Base-by-base conservation (phyloP, 805 yeast genomes). In the Debaryomyces castellii region DNA sequence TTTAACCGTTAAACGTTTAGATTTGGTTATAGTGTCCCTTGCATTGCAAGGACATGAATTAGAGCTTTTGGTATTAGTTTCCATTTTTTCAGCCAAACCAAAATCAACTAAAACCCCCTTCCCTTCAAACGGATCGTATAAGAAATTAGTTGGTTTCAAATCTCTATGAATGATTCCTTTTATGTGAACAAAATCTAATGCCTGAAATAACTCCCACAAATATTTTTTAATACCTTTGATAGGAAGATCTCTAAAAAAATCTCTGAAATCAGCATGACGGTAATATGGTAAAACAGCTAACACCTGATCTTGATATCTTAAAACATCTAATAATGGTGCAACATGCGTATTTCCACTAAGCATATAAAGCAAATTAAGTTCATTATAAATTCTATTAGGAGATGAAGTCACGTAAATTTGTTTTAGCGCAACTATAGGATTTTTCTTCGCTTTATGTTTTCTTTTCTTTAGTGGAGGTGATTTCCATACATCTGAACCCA, bases 331-430 rank as follows among this genome's bases (percentile, higher is more conserved):
- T 43, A 94, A 69, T 1, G 97, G 96, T 1, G 96, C 96, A 24
- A 94, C 89, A 51, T 84, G 81, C 0, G 79, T 73, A 50, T 85
- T 82, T 0, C 88, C 88, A 6, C 84, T 75, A 41, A 89, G 64
- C 50, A 76, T 77, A 59, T 86, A 85, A 25, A 94, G 73, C 39
- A 94, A 69, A 51, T 85, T 85, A 51, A 94, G 76, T 64, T 94
- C 99, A 62, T 91, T 91, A 55, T 80, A 82, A 37, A 94, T 92
- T 64, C 99, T 78, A 51, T 82, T 84, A 0, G 98, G 97, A 6
- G 97, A 89, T 1, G 97, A 88, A 0, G 99, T 94, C 17, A 91
- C 98, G 63, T 92, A 91, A 39, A 94, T 89, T 58, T 94, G 81
- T 62, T 94, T 94, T 53, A 94, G 72, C 1, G 99, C 99, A 46